Conservation (phyloP, 345 rosid species). For the Melastoma malabathricum region DNA sequence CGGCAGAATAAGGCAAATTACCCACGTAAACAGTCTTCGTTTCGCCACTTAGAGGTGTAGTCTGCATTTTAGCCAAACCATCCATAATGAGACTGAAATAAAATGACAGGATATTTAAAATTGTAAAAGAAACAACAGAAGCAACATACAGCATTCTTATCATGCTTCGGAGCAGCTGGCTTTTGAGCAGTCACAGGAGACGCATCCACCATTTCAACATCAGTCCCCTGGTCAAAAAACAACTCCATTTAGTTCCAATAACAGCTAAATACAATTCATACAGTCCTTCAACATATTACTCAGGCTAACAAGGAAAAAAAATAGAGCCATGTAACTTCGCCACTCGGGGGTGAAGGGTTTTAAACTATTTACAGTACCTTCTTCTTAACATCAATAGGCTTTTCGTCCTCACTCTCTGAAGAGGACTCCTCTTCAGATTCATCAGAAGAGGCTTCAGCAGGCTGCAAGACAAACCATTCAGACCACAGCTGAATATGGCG, state of each 20-base stretch:
- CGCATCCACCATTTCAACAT: slow-evolving; percentile 56
- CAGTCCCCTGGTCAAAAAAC: slow-evolving; percentile 21
- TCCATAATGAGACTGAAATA: neutral
- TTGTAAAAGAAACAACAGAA: neutral
- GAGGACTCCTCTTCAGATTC: no score
- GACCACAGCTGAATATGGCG: no score
- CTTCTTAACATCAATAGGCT: no score
- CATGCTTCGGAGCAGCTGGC: slow-evolving; percentile 19
- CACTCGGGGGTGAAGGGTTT: no score
- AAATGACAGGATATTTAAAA: neutral
- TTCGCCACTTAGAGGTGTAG: slow-evolving; percentile 36
- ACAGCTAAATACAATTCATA: neutral
- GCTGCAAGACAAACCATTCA: no score
- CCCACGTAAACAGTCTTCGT: slow-evolving; percentile 58
- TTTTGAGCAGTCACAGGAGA: slow-evolving; percentile 16
- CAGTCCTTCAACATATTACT: no score
- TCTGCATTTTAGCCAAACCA: slow-evolving; percentile 19
- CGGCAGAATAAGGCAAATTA: slow-evolving; percentile 50
- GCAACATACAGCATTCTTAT: slow-evolving; percentile 25
- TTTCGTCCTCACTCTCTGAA: no score
- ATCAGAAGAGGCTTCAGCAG: no score
- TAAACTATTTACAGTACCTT: no score
- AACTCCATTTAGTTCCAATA: no score
- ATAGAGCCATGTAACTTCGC: neutral
- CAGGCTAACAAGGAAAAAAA: neutral